A percentile compares a stretch with the other conserved stretches of the same genome.
These are phyloP conservation scores for Microsporum canis DNA, from an alignment of 2,329 filamentous ascomycete species.

Conservation along the genomic window DNA sequence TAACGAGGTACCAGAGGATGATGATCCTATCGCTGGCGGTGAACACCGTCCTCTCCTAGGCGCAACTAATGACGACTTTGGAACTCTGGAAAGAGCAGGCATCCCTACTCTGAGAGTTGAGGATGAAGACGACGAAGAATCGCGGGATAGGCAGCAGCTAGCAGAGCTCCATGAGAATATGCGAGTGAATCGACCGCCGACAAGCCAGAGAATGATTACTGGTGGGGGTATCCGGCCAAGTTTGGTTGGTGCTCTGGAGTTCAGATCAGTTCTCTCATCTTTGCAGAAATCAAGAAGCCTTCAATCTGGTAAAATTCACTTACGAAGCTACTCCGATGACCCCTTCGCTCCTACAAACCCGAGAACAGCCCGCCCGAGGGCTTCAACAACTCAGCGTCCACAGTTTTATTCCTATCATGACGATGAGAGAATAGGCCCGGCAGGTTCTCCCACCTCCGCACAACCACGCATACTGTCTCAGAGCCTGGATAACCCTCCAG, in stretches of 20 bases:
- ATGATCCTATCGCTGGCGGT: conserved; percentile 33
- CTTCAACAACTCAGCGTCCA: conserved; percentile 4
- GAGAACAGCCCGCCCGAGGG: background rate
- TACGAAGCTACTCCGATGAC: conserved; percentile 59
- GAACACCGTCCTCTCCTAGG: conserved; percentile 37
- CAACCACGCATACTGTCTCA: background rate
- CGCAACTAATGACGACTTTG: conserved; percentile 51
- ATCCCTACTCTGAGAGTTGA: conserved; percentile 40
- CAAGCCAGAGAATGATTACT: conserved; percentile 56
- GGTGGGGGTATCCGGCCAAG: conserved; percentile 83
- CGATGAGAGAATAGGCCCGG: background rate
- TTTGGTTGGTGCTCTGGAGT: conserved; percentile 85
- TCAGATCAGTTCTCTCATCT: conserved; percentile 79
- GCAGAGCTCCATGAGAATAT: conserved; percentile 88
- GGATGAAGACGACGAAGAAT: conserved; percentile 44
- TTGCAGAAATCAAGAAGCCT: conserved; percentile 71
- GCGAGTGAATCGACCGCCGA: conserved; percentile 63
- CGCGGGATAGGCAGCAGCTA: conserved; percentile 45
- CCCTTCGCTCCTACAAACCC: conserved; percentile 26
- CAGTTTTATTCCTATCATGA: background rate
- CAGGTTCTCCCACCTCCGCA: background rate
- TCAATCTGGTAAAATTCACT: conserved; percentile 55
- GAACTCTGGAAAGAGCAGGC: conserved; percentile 46
- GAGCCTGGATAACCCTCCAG: background rate
- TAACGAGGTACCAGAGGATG: conserved; percentile 45